Conservation (phyloP, 768 basidiomycete genomes). For the Leccinellum rugosiceps region DNA sequence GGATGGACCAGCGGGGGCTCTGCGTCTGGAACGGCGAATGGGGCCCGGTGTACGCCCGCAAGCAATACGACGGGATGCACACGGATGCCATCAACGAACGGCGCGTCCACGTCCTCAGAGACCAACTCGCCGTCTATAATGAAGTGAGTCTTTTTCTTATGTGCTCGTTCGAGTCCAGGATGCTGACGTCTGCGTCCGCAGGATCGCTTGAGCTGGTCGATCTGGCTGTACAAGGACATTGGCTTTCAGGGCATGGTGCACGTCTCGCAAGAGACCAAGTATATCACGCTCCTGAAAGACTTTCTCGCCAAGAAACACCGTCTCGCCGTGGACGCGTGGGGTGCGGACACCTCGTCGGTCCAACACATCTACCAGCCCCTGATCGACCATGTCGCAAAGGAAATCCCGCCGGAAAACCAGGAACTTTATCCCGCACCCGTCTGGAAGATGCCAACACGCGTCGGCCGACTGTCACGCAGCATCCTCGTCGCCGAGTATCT, state of each 20-base stretch:
- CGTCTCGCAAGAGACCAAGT: conserved; percentile 63
- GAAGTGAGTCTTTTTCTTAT: conserved; percentile 17
- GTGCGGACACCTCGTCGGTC: conserved; percentile 59
- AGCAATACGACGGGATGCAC: conserved; percentile 52
- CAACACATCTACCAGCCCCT: conserved; percentile 62
- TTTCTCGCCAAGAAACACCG: conserved; percentile 79
- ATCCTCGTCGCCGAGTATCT: conserved; percentile 71
- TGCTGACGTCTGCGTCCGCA: conserved; percentile 16
- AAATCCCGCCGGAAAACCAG: conserved; percentile 50
- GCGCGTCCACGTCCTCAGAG: conserved; percentile 64
- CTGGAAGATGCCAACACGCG: conserved; percentile 56
- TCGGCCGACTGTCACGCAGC: conserved; percentile 59
- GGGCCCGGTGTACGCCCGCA: conserved; percentile 77
- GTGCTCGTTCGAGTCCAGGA: not conserved
- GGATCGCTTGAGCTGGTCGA: conserved; percentile 74
- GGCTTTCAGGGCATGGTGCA: conserved; percentile 88
- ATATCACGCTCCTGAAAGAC: conserved; percentile 62
- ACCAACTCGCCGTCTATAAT: conserved; percentile 72
- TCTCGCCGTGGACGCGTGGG: conserved; percentile 77
- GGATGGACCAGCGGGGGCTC: conserved; percentile 65
- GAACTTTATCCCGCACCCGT: conserved; percentile 61
- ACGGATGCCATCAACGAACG: conserved; percentile 65
- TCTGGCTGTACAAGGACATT: conserved; percentile 87
- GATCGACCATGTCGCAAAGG: conserved; percentile 55
- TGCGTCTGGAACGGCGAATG: conserved; percentile 83